Percentiles rank a stretch among this genome's conserved stretches.
phyloP scores from a whole-genome alignment of 805 yeast genomes.

The Soucietia sequanensis region DNA sequence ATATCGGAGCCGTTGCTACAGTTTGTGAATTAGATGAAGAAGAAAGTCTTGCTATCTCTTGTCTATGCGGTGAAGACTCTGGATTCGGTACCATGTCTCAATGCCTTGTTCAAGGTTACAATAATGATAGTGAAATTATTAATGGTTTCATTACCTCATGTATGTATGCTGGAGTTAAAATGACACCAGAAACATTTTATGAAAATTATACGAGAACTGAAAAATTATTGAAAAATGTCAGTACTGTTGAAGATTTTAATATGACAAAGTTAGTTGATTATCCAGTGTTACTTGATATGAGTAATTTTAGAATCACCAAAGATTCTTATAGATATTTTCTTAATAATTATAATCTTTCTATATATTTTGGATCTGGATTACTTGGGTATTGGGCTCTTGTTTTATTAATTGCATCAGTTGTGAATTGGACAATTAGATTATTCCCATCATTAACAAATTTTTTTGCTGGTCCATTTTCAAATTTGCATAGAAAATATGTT shows the following conservation, averaged over 20 bases:
- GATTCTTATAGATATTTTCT: conserved; percentile 1
- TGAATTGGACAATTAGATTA: conserved; percentile 39
- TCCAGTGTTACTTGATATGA: not conserved
- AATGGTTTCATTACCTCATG: conserved; percentile 12
- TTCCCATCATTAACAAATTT: conserved; percentile 34
- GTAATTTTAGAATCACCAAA: not conserved
- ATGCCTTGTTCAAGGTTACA: conserved; percentile 20
- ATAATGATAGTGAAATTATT: conserved; percentile 13
- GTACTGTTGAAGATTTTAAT: conserved; percentile 1
- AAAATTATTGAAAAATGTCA: conserved; percentile 3
- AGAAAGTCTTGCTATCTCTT: too few species aligned
- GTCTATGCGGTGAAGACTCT: conserved; percentile 12
- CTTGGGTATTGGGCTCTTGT: conserved; percentile 51
- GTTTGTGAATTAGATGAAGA: conserved; percentile 11
- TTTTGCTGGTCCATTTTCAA: conserved; percentile 27
- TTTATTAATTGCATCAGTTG: conserved; percentile 38
- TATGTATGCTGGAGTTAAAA: conserved; percentile 4
- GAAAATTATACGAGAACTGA: conserved; percentile 11
- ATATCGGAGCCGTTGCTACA: conserved; percentile 9
- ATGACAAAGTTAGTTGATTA: not conserved
- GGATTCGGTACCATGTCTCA: conserved; percentile 21
- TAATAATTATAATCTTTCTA: conserved; percentile 1
- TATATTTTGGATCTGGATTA: conserved; percentile 24
- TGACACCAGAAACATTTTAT: conserved; percentile 11
- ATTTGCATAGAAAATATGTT: conserved; percentile 22